These are phyloP conservation scores for Allium fistulosum DNA, from an alignment of 106 monocot genomes.

Conservation along the genomic window DNA sequence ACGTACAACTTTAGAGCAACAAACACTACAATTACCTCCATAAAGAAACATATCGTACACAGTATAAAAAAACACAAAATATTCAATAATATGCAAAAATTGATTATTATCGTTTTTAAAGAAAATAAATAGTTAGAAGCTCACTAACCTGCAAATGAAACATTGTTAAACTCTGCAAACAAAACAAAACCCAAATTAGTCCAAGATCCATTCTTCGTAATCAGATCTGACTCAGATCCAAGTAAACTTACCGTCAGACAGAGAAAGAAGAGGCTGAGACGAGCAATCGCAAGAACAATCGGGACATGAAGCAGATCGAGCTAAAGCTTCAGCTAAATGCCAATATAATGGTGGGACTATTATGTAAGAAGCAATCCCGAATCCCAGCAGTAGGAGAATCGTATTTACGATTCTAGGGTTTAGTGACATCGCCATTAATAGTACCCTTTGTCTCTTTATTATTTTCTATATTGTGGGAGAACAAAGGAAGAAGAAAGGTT, in stretches of 20 bases:
- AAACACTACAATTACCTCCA: background rate
- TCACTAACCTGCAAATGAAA: constrained; percentile 23
- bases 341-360: constrained; percentile 25
- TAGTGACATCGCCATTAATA: constrained; percentile 1
- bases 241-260: constrained; percentile 12
- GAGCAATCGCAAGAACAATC: constrained; percentile 23
- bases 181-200: background rate
- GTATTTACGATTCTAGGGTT: constrained; percentile 9
- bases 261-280: constrained; percentile 17
- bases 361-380: constrained; percentile 20
- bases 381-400: constrained; percentile 8
- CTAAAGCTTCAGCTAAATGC: constrained; percentile 20
- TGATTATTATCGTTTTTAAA: no score
- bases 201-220: background rate
- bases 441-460: background rate
- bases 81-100: background rate
- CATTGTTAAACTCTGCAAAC: constrained; percentile 33
- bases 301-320: constrained; percentile 10
- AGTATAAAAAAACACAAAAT: background rate
- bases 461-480: background rate
- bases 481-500: background rate
- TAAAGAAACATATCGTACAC: background rate
- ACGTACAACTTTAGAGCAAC: background rate
- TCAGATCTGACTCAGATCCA: constrained; percentile 1
- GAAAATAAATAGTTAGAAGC: no score